These are phyloP conservation scores for Grammothele lineata DNA, from an alignment of 768 basidiomycete species.

Conservation along the genomic window DNA sequence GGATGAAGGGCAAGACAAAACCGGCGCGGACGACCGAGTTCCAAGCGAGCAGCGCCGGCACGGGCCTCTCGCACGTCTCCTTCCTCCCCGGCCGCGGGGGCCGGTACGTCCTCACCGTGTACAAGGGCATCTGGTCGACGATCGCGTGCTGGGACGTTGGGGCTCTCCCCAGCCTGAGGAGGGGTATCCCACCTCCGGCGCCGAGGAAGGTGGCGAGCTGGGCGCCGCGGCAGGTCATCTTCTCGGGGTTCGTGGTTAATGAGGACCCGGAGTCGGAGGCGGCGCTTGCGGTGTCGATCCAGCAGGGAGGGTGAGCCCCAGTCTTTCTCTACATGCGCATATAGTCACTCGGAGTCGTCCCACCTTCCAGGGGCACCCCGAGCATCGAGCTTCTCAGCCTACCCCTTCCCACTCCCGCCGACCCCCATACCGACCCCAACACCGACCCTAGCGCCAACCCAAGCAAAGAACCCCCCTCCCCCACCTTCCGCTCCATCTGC, in stretches of 20 bases:
- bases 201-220: slow-evolving; percentile 36
- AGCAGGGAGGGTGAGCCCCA: slow-evolving; percentile 22
- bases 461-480: too few species aligned
- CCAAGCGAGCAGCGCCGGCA: slow-evolving; percentile 31
- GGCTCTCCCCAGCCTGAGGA: too few species aligned
- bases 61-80: slow-evolving; percentile 46
- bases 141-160: slow-evolving; percentile 50
- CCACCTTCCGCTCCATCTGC: slow-evolving; percentile 14
- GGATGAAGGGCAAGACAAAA: too few species aligned
- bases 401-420: too few species aligned
- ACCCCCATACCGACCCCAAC: too few species aligned
- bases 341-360: not conserved
- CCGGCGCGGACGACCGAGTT: slow-evolving; percentile 10
- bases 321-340: not conserved
- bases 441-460: too few species aligned
- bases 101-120: slow-evolving; percentile 47
- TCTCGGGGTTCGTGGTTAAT: slow-evolving; percentile 51
- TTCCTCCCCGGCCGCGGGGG: slow-evolving; percentile 46
- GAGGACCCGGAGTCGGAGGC: slow-evolving; percentile 39
- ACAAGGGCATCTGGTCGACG: slow-evolving; percentile 58
- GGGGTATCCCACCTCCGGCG: not conserved
- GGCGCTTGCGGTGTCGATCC: slow-evolving; percentile 43
- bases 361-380: slow-evolving; percentile 17
- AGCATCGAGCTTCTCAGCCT: slow-evolving; percentile 28
- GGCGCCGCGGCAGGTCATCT: slow-evolving; percentile 45